These are phyloP conservation scores for Penicillium sp. DNA, from an alignment of 2,329 filamentous ascomycete species.

Conservation along the genomic window DNA sequence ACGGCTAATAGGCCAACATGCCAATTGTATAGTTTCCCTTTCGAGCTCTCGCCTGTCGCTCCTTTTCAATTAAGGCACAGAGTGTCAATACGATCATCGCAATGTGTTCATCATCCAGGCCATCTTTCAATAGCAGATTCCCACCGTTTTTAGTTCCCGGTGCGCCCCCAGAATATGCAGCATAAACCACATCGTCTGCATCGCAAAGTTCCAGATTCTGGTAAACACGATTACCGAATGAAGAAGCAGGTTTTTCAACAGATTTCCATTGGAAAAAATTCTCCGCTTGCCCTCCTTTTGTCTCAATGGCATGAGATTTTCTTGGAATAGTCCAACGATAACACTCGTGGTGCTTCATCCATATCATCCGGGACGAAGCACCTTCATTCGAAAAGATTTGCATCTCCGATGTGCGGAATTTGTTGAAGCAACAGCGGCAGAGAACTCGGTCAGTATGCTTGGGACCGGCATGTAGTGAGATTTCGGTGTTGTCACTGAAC, in stretches of 20 bases:
- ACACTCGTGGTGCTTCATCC: background rate
- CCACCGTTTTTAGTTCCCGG: background rate
- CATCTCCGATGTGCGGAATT: background rate
- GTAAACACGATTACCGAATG: background rate
- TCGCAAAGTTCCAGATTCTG: background rate
- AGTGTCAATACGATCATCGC: background rate
- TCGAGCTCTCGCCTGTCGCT: background rate
- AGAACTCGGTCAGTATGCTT: background rate
- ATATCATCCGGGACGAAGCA: background rate
- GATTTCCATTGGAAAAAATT: background rate
- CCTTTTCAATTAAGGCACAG: background rate
- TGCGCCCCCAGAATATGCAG: background rate
- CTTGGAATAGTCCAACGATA: background rate
- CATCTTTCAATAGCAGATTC: background rate
- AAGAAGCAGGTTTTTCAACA: background rate
- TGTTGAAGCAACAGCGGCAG: background rate
- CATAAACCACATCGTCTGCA: background rate
- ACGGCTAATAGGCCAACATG: background rate
- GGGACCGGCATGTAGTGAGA: background rate
- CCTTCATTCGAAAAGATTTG: background rate
- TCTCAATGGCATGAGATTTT: background rate
- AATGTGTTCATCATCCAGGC: background rate
- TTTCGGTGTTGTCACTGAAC: background rate
- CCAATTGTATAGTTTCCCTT: background rate
- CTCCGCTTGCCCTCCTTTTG: background rate